Evolutionary conservation across 2,329 filamentous ascomycete genomes (phyloP).

Genomic region (Paracoccidioides brasiliensis): DNA sequence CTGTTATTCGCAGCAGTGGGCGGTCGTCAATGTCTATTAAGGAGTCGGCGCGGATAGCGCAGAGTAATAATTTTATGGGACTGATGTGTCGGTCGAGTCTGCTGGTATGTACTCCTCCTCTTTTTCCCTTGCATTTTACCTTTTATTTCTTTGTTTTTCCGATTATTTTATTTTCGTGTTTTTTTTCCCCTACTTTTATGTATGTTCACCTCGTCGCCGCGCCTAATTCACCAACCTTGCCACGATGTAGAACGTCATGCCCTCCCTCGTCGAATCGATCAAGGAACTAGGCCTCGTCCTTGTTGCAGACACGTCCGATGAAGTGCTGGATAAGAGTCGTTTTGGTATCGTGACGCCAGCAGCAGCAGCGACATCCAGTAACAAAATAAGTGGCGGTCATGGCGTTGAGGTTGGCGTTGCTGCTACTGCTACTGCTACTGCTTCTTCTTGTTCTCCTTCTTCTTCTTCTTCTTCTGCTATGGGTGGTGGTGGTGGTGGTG

Average conservation of each 20-base stretch:
- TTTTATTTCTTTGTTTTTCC: not conserved
- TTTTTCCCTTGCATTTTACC: not conserved
- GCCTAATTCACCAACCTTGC: slow-evolving; percentile 7
- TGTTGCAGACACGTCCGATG: slow-evolving; percentile 71
- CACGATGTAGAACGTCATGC: slow-evolving; percentile 66
- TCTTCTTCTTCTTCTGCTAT: no score
- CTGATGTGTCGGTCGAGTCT: slow-evolving; percentile 79
- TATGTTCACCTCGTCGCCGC: not conserved
- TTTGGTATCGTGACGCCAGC: slow-evolving; percentile 8
- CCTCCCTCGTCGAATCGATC: slow-evolving; percentile 80
- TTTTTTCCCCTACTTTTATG: not conserved
- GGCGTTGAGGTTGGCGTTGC: not conserved
- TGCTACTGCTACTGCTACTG: no score
- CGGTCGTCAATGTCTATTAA: slow-evolving; percentile 75
- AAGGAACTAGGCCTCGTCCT: slow-evolving; percentile 88
- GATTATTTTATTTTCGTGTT: not conserved
- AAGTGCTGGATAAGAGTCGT: slow-evolving; percentile 24
- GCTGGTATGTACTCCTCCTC: slow-evolving; percentile 48
- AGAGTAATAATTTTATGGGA: slow-evolving; percentile 97
- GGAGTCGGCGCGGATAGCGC: slow-evolving; percentile 82
- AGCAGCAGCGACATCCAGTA: not conserved
- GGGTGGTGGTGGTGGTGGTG: slow-evolving; percentile 11
- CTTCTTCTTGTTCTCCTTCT: no score
- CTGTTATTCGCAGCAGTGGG: slow-evolving; percentile 47
- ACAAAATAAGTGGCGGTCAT: not conserved